Percentiles rank a stretch among this genome's conserved stretches.
phyloP scores from a whole-genome alignment of 2,329 filamentous ascomycete genomes.

The Phoma herbarum region DNA sequence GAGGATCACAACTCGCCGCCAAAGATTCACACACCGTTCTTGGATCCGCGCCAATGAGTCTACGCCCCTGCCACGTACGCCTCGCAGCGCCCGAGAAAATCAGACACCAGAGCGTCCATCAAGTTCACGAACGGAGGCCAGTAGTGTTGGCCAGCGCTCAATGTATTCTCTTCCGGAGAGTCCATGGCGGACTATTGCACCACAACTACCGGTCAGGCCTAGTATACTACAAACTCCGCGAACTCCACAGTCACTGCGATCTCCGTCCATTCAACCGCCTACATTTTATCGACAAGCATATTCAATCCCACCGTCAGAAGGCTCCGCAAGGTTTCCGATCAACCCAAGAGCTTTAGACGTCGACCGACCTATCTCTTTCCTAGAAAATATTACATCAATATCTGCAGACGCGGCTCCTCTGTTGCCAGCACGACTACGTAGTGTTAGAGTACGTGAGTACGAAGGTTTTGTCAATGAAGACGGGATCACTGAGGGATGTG shows the following conservation, averaged over 20 bases:
- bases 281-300: neutral
- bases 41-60: neutral
- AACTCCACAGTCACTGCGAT: neutral
- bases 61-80: neutral
- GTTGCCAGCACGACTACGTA: neutral
- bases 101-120: conserved; percentile 1
- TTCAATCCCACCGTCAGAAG: neutral
- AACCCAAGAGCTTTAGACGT: neutral
- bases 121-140: neutral
- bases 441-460: neutral
- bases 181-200: neutral
- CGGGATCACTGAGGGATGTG: neutral
- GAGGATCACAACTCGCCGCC: neutral
- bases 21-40: neutral
- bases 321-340: neutral
- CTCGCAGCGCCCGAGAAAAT: neutral
- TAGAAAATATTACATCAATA: neutral
- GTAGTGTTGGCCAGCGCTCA: neutral
- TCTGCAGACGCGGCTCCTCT: neutral
- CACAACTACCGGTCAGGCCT: neutral
- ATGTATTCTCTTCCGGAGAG: neutral
- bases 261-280: neutral
- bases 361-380: neutral
- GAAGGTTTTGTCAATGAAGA: too few species aligned
- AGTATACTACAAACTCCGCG: neutral